A percentile compares a stretch with the other conserved stretches of the same genome.
phyloP scores from a whole-genome alignment of 2,329 filamentous ascomycete genomes.

The Diaporthe nobilis region DNA sequence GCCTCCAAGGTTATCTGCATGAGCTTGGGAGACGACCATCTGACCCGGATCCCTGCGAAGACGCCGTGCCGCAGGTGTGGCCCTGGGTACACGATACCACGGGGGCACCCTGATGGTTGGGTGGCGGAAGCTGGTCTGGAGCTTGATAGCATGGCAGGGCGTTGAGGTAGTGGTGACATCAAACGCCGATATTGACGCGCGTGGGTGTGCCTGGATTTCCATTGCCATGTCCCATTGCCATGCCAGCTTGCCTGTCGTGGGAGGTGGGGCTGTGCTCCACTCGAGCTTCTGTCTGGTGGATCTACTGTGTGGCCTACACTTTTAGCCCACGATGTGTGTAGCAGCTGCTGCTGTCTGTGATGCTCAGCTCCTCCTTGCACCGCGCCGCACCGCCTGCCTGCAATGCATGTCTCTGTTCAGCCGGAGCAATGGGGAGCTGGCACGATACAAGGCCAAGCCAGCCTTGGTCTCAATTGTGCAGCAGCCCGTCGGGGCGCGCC shows the following conservation, averaged over 20 bases:
- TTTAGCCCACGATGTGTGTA: neutral
- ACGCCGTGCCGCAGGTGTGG: neutral
- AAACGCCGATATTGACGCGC: slow-evolving; percentile 23
- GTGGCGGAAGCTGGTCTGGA: slow-evolving; percentile 18
- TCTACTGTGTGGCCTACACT: neutral
- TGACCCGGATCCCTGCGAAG: slow-evolving; percentile 27
- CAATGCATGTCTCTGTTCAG: slow-evolving; percentile 32
- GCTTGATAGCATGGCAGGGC: slow-evolving; percentile 1
- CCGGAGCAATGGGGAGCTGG: slow-evolving; percentile 18
- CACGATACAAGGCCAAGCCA: slow-evolving; percentile 29
- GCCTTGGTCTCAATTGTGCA: slow-evolving; percentile 20
- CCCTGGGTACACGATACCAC: slow-evolving; percentile 13
- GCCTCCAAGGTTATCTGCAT: slow-evolving; percentile 18
- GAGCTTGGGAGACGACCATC: slow-evolving; percentile 28
- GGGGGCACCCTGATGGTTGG: slow-evolving; percentile 27
- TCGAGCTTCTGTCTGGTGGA: slow-evolving; percentile 20
- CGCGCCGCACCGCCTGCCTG: neutral
- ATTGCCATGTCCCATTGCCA: slow-evolving; percentile 15
- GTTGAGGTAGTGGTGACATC: slow-evolving; percentile 35
- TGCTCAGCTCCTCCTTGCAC: neutral
- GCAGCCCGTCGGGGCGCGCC: slow-evolving; percentile 7
- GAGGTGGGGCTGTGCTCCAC: slow-evolving; percentile 9
- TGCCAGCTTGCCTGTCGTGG: neutral
- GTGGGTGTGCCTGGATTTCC: slow-evolving; percentile 24
- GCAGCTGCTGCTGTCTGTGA: neutral